Percentiles rank a stretch among this genome's conserved stretches.
phyloP scores from a whole-genome alignment of 139 green algal species.

The Dunaliella primolecta region DNA sequence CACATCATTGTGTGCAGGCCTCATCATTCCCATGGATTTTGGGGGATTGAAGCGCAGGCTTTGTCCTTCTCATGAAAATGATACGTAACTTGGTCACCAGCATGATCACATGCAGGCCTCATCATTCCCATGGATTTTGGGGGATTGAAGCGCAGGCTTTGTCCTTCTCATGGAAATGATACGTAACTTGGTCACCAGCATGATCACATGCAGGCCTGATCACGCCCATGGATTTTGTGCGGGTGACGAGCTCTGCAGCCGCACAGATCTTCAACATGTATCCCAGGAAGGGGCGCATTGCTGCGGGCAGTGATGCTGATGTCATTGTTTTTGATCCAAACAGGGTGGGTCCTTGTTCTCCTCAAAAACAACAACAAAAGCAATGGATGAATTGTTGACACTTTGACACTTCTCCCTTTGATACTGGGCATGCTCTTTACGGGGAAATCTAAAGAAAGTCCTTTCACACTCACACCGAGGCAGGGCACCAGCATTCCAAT shows the following conservation, averaged over 20 bases:
- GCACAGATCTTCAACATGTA: constrained; percentile 91
- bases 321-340: constrained; percentile 89
- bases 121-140: not conserved
- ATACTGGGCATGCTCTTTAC: too few relatives aligned
- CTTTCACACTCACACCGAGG: too few relatives aligned
- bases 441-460: too few relatives aligned
- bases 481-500: too few relatives aligned
- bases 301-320: constrained; percentile 85
- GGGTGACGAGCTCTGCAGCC: constrained; percentile 77
- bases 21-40: not conserved
- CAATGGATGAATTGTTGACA: not conserved
- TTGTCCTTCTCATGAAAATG: not conserved
- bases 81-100: too few relatives aligned
- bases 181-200: too few relatives aligned
- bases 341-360: not conserved
- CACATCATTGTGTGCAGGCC: too few relatives aligned
- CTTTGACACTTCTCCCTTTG: not conserved
- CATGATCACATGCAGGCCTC: not conserved
- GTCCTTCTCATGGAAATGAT: too few relatives aligned
- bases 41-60: too few relatives aligned
- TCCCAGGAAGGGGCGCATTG: constrained; percentile 79
- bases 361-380: not conserved
- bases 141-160: not conserved
- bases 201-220: constrained; percentile 51
- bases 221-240: constrained; percentile 76